phyloP scores from a whole-genome alignment of 2,329 filamentous ascomycete genomes.

The Sclerotinia trifoliorum region DNA sequence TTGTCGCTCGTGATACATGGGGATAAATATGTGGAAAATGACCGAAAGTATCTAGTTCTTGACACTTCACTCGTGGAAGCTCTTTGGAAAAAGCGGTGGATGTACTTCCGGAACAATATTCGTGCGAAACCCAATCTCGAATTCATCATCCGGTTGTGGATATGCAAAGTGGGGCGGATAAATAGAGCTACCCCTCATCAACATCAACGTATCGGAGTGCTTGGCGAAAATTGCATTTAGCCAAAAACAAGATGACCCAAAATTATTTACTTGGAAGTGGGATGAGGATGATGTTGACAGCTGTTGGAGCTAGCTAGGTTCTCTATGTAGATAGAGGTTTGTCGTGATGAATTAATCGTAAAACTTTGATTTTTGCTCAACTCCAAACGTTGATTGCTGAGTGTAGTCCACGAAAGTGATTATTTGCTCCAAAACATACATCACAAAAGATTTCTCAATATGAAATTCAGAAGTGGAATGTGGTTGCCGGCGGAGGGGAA shows the following conservation, averaged over 20 bases:
- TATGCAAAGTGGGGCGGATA: slow-evolving; percentile 15
- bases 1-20: slow-evolving; percentile 7
- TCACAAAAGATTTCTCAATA: slow-evolving; percentile 35
- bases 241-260: background rate
- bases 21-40: background rate
- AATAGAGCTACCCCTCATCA: slow-evolving; percentile 18
- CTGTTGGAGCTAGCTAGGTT: background rate
- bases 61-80: slow-evolving; percentile 19
- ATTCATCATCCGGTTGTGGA: background rate
- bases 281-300: background rate
- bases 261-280: slow-evolving; percentile 7
- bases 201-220: slow-evolving; percentile 11
- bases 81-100: background rate
- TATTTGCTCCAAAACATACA: background rate
- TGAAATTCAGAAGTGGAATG: slow-evolving; percentile 67
- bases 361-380: background rate
- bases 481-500: slow-evolving; percentile 63
- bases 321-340: background rate
- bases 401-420: background rate
- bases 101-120: slow-evolving; percentile 21
- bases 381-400: background rate
- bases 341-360: background rate
- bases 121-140: slow-evolving; percentile 9
- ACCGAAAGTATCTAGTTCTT: background rate
- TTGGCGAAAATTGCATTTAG: slow-evolving; percentile 19